phyloP scores from a whole-genome alignment of 805 yeast species.

The Starmera amethionina region DNA sequence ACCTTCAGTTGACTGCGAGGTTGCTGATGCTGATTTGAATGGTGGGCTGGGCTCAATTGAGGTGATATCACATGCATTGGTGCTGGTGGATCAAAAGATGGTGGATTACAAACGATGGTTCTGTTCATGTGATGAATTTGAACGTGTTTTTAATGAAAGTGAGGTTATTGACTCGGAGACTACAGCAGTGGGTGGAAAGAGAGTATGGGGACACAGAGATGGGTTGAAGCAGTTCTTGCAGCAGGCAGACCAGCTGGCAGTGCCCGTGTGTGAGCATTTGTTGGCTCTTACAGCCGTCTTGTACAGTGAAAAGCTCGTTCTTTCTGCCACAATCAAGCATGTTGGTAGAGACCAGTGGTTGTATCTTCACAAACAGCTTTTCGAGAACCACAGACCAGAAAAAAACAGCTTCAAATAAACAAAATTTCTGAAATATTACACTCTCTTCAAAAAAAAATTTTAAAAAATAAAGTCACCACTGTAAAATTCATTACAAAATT shows the following conservation, averaged over 20 bases:
- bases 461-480: no score
- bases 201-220: not conserved
- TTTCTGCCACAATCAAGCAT: not conserved
- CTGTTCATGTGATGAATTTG: slow-evolving; percentile 9
- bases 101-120: slow-evolving; percentile 11
- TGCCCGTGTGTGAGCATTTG: slow-evolving; percentile 9
- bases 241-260: not conserved
- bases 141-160: not conserved
- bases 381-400: no score
- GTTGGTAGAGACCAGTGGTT: not conserved
- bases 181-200: no score
- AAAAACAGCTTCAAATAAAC: no score
- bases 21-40: no score
- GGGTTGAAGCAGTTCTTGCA: not conserved
- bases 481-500: no score
- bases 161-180: not conserved
- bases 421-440: no score
- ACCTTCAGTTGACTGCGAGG: no score
- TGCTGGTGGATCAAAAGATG: not conserved
- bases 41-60: not conserved
- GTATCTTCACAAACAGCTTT: not conserved
- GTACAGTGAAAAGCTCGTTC: not conserved
- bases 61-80: not conserved
- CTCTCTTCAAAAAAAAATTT: no score
- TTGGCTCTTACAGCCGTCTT: not conserved